Base-by-base conservation (phyloP, 805 yeast species). In the Wickerhamiella dianesei region DNA sequence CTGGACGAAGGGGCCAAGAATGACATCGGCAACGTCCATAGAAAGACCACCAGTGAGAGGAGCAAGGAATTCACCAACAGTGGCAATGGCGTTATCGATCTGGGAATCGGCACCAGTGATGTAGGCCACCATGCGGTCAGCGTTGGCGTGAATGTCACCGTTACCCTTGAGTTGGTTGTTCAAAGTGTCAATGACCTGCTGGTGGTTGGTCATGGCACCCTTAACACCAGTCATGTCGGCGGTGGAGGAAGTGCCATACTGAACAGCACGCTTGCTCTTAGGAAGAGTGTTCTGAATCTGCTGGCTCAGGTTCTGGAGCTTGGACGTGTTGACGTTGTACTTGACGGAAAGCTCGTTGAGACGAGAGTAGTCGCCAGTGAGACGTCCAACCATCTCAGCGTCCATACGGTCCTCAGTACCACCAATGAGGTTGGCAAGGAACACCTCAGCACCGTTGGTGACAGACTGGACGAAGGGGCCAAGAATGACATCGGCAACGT, bases 401-500 rank as follows among this genome's bases (percentile, higher is more conserved):
- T 43, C 40, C 20, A 45, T 21, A 4, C 47, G 50, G 47, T 51
- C 53, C 45, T 37, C 52, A 35, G 40, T 45, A 41, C 54, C 57
- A 14, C 57, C 56, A 36, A 54, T 32, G 19, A 44, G 18, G 48
- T 54, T 56, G 37, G 60, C 57, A 16, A 57, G 45, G 48, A 50
- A 43, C 17, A 53, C 61, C 50, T 58, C 62, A 22, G 59, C 62
- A 32, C 63, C 60, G 50, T 52, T 49, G 47, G 63, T 58, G 21
- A 59, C 50, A 14, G 63, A 53, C 50, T 60, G 62, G 36, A 59
- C 59, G 43, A 54, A 49, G 20, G 65, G 63, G 29, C 63, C 63
- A 16, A 53, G 47, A 14, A 54, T 44, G 25, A 48, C 43, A 32
- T 50, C 47, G 37, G 48, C 54, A 22, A 54, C 41, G 17, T 50